These are phyloP conservation scores for Dothistroma septosporum DNA, from an alignment of 2,329 filamentous ascomycete genomes.

Conservation along the genomic window DNA sequence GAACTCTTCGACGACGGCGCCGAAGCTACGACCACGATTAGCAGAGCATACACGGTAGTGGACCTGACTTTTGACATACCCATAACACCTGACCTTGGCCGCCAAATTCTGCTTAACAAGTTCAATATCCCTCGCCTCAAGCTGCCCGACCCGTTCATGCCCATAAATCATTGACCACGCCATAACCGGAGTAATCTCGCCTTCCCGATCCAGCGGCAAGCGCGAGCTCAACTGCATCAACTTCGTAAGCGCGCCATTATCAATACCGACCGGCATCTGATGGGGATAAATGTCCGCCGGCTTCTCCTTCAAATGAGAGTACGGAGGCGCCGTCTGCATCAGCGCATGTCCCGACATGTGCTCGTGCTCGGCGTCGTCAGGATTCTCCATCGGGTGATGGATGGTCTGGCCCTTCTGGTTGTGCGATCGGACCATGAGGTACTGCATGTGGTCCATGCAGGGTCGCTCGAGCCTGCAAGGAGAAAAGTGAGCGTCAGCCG, in stretches of 20 bases:
- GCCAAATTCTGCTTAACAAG: constrained; percentile 45
- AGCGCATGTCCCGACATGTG: constrained; percentile 75
- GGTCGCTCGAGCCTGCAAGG: constrained; percentile 73
- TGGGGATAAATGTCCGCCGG: constrained; percentile 57
- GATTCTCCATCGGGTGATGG: constrained; percentile 38
- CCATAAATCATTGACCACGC: constrained; percentile 78
- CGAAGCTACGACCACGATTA: constrained; percentile 48
- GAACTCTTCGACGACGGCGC: constrained; percentile 66
- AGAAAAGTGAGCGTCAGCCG: constrained; percentile 27
- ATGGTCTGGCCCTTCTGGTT: constrained; percentile 39
- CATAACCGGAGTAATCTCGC: constrained; percentile 93
- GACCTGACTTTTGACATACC: constrained; percentile 53
- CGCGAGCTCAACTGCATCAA: constrained; percentile 79
- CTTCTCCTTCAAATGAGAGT: constrained; percentile 54
- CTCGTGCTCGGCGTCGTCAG: constrained; percentile 55
- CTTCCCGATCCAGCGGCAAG: constrained; percentile 66
- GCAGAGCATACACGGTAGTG: neutral
- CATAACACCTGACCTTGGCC: constrained; percentile 85
- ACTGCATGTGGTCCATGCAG: constrained; percentile 87
- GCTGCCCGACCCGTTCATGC: constrained; percentile 63
- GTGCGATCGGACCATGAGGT: constrained; percentile 60
- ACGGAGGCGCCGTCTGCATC: constrained; percentile 86
- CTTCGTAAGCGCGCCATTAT: constrained; percentile 70
- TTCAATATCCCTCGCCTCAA: constrained; percentile 38
- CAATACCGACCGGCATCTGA: constrained; percentile 70